Percentiles rank a stretch among this genome's conserved stretches.
Evolutionary conservation across 2,329 filamentous ascomycete species (phyloP).

Genomic region (Colletotrichum falcatum): DNA sequence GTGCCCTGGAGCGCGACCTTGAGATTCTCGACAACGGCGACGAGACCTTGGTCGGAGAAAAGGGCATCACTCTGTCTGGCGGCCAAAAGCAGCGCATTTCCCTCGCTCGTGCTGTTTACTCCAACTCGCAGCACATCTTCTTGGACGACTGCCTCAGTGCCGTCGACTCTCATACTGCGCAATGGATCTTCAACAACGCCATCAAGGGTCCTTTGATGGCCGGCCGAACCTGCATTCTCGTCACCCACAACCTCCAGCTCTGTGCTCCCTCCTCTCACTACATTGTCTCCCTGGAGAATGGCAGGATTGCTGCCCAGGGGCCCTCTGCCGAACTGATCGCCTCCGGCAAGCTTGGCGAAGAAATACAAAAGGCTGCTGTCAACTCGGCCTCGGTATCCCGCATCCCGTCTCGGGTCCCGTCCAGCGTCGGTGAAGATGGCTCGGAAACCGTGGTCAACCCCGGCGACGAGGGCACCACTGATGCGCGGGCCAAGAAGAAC

Average conservation of each 20-base stretch:
- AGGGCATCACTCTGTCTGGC: slow-evolving; percentile 95
- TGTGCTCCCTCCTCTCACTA: slow-evolving; percentile 84
- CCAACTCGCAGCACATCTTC: slow-evolving; percentile 88
- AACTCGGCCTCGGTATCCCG: slow-evolving; percentile 78
- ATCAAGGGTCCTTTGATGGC: slow-evolving; percentile 91
- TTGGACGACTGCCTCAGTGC: slow-evolving; percentile 96
- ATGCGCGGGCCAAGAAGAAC: slow-evolving; percentile 60
- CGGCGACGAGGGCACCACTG: slow-evolving; percentile 61
- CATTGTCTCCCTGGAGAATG: slow-evolving; percentile 89
- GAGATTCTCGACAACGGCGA: slow-evolving; percentile 94
- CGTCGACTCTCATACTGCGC: slow-evolving; percentile 96
- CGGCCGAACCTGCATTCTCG: slow-evolving; percentile 89
- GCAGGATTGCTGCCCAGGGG: slow-evolving; percentile 82
- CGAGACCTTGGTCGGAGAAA: slow-evolving; percentile 94
- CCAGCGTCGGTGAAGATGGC: slow-evolving; percentile 75
- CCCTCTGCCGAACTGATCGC: slow-evolving; percentile 80
- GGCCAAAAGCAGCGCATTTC: slow-evolving; percentile 98
- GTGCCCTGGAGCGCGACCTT: slow-evolving; percentile 89
- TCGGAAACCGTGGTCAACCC: slow-evolving; percentile 68
- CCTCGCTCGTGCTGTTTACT: slow-evolving; percentile 96
- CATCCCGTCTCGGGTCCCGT: slow-evolving; percentile 81
- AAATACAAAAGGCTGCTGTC: slow-evolving; percentile 78
- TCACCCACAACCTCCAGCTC: slow-evolving; percentile 94
- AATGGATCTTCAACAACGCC: slow-evolving; percentile 97
- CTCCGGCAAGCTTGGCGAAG: slow-evolving; percentile 90